Percentiles rank a stretch among this genome's conserved stretches.
Evolutionary conservation across 225 moss, liverwort and hornwort species (phyloP).

Genomic region (Pleurozium schreberi): DNA sequence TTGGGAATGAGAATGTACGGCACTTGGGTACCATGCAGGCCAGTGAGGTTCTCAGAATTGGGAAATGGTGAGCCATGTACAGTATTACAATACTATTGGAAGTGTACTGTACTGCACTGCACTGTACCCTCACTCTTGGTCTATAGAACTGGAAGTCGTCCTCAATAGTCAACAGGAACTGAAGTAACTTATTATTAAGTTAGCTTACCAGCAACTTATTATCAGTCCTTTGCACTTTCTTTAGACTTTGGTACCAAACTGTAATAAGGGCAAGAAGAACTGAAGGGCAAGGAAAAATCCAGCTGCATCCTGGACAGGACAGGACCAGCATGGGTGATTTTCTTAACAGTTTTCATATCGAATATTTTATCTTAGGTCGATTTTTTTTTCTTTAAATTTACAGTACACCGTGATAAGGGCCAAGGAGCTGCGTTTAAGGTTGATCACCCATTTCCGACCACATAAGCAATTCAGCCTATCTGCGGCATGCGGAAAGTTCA

Average conservation of each 20-base stretch:
- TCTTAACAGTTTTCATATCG: neutral
- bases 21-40: neutral
- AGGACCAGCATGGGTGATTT: neutral
- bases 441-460: no score
- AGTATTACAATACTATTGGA: no score
- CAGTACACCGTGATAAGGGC: no score
- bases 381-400: neutral
- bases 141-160: neutral
- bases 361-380: neutral
- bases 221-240: neutral
- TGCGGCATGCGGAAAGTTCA: no score
- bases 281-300: neutral
- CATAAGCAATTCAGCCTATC: no score
- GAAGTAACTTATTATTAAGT: neutral
- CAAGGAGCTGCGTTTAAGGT: no score
- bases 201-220: neutral
- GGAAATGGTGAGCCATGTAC: neutral
- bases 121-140: neutral
- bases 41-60: neutral
- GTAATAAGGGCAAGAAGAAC: neutral
- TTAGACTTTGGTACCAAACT: no score
- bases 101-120: neutral
- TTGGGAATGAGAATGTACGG: neutral
- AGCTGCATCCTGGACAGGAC: neutral
- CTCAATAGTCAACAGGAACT: neutral